Evolutionary conservation across 2,329 filamentous ascomycete species (phyloP), one percentile per base, ranked within the genome.

Genomic region (Stenocarpella maydis): DNA sequence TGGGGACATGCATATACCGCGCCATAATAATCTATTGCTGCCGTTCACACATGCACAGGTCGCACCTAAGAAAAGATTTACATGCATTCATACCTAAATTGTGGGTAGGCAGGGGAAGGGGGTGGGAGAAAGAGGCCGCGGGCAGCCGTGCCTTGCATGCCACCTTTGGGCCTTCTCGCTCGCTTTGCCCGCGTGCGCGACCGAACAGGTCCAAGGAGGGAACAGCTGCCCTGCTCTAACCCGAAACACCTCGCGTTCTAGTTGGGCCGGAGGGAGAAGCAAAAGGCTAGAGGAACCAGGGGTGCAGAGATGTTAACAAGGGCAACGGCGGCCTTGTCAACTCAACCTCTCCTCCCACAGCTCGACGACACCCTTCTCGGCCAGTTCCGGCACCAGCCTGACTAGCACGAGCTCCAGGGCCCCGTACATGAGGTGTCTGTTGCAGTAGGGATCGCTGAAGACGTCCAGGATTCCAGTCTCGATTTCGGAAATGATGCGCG

Each of bases 401-500:
- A 94, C 87, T n/a, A 98, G 83, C 2, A 97, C 78, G 69, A 95
- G 81, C 81, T 99, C 96, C 41, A 98, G 82, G 58, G 96, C 84
- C 53, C 89, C 86, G 77, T 97, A 97, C 74, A 97, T 83, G 39
- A 98, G 83, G 81, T 98, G 94, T 82, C 95, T 97, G 81, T 99
- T 99, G 81, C 94, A 91, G 81, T 97, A 97, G 64, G 87, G 84
- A 80, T 98, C 94, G 19, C 87, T 88, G 73, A 97, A 91, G 45
- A 95, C 84, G 74, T 92, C 89, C 55, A 98, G 84, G 54, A 94
- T 83, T 31, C 87, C 81, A 71, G 85, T 82, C 76, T 90, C 88
- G 72, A 93, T 86, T 74, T 91, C 86, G 71, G 82, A 79, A 53
- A 89, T 80, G 69, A 89, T 83, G 60, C 80, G 81, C 71, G 82